These are phyloP conservation scores for Arabidopsis hybrid DNA, from an alignment of 441 rosid species.

Conservation along the genomic window DNA sequence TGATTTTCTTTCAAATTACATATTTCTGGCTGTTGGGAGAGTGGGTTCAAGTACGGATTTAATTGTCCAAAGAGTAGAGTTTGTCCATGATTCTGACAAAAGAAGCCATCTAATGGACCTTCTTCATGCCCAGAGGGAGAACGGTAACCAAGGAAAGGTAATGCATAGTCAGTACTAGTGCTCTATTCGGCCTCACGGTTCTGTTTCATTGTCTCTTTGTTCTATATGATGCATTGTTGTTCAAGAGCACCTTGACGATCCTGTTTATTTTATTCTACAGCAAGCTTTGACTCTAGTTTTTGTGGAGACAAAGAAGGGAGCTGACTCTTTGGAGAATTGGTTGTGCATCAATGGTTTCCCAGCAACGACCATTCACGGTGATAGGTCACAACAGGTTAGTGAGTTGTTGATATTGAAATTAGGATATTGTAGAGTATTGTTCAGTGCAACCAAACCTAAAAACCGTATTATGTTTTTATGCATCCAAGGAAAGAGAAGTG, in stretches of 20 bases:
- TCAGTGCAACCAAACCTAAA: slow-evolving; percentile 23
- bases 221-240: slow-evolving; percentile 3
- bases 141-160: slow-evolving; percentile 66
- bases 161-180: slow-evolving; percentile 8
- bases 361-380: slow-evolving; percentile 72
- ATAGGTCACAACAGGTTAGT: slow-evolving; percentile 71
- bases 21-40: slow-evolving; percentile 92
- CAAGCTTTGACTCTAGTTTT: slow-evolving; percentile 69
- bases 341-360: slow-evolving; percentile 62
- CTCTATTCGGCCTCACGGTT: not conserved
- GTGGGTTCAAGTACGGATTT: slow-evolving; percentile 99
- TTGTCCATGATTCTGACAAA: slow-evolving; percentile 76
- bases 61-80: slow-evolving; percentile 90
- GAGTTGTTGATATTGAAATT: slow-evolving; percentile 5
- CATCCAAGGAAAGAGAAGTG: slow-evolving; percentile 48
- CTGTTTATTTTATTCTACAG: slow-evolving; percentile 46
- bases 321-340: slow-evolving; percentile 69
- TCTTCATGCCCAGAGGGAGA: slow-evolving; percentile 72
- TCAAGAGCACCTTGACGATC: slow-evolving; percentile 22
- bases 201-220: slow-evolving; percentile 20
- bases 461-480: slow-evolving; percentile 25
- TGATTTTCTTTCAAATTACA: slow-evolving; percentile 78
- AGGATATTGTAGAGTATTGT: slow-evolving; percentile 4
- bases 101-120: slow-evolving; percentile 80
- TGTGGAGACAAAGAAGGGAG: slow-evolving; percentile 75